phyloP scores from a whole-genome alignment of 2,329 filamentous ascomycete genomes.

The Leptographium galeiforme region DNA sequence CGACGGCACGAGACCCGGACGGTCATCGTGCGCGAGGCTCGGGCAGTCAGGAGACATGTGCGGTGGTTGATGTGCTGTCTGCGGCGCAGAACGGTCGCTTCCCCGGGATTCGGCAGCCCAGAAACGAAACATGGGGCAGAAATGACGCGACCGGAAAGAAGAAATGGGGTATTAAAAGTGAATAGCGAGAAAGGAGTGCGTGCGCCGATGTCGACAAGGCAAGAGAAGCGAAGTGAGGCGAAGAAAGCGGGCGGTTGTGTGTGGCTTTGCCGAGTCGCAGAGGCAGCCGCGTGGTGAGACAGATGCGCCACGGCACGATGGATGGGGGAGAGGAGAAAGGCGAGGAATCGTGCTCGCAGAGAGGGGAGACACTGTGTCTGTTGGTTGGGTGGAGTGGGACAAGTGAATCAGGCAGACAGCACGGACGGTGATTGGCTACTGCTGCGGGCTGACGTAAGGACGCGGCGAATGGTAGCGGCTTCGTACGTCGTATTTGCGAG shows the following conservation, averaged over 20 bases:
- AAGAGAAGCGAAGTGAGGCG: neutral
- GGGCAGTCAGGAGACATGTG: constrained; percentile 18
- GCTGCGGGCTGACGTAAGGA: constrained; percentile 13
- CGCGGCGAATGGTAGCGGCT: neutral
- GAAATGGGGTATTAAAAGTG: neutral
- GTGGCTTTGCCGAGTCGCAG: constrained; percentile 3
- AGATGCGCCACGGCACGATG: constrained; percentile 4
- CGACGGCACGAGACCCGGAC: neutral
- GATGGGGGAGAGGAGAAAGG: neutral
- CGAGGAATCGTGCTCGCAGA: neutral
- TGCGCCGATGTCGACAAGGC: neutral
- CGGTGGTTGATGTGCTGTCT: constrained; percentile 19
- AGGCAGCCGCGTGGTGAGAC: constrained; percentile 11
- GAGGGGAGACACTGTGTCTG: neutral
- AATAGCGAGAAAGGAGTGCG: neutral
- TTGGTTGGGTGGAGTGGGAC: constrained; percentile 3
- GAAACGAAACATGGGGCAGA: constrained; percentile 47
- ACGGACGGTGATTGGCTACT: constrained; percentile 6
- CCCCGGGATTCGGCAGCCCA: constrained; percentile 45
- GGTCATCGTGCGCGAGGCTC: constrained; percentile 13
- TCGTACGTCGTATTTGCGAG: constrained; percentile 1
- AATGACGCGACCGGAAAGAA: neutral
- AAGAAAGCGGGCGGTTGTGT: constrained; percentile 2
- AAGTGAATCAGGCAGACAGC: neutral
- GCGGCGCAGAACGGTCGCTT: constrained; percentile 37